Percentiles rank a stretch among this genome's conserved stretches.
Evolutionary conservation across 805 yeast species (phyloP).

Genomic region (Pichia nakasei): DNA sequence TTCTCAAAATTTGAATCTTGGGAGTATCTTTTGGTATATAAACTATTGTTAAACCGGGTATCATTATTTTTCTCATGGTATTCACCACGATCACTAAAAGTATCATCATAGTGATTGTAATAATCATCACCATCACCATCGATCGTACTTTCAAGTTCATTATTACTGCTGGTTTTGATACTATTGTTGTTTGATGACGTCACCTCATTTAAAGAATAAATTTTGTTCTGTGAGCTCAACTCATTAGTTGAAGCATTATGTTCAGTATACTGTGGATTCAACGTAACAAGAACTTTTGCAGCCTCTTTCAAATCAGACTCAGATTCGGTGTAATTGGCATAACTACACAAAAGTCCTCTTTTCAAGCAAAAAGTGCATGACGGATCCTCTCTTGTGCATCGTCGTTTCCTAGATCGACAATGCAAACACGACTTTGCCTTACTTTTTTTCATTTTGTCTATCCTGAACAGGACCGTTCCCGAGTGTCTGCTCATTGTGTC

Average conservation of each 20-base stretch:
- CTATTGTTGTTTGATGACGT: neutral
- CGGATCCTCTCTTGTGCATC: conserved; percentile 53
- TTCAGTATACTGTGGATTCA: neutral
- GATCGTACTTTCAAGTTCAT: neutral
- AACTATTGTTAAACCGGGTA: neutral
- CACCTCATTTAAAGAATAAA: too few species aligned
- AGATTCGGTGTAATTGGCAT: neutral
- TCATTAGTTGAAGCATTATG: neutral
- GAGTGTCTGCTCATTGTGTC: conserved; percentile 6
- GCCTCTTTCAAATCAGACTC: neutral
- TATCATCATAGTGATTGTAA: neutral
- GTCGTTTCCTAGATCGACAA: conserved; percentile 54
- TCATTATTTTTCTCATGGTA: neutral
- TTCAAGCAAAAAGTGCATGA: conserved; percentile 42
- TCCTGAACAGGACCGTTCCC: conserved; percentile 12
- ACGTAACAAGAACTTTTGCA: neutral
- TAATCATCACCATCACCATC: neutral
- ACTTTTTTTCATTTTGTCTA: conserved; percentile 3
- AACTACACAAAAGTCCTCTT: neutral
- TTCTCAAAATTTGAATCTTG: neutral
- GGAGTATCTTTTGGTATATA: neutral
- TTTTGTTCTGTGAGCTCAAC: neutral
- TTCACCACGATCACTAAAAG: neutral
- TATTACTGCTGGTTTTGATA: neutral
- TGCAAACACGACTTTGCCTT: conserved; percentile 33